Base-by-base conservation (phyloP, 371 early-diverging fungal species). In the Coemansia sp. region DNA sequence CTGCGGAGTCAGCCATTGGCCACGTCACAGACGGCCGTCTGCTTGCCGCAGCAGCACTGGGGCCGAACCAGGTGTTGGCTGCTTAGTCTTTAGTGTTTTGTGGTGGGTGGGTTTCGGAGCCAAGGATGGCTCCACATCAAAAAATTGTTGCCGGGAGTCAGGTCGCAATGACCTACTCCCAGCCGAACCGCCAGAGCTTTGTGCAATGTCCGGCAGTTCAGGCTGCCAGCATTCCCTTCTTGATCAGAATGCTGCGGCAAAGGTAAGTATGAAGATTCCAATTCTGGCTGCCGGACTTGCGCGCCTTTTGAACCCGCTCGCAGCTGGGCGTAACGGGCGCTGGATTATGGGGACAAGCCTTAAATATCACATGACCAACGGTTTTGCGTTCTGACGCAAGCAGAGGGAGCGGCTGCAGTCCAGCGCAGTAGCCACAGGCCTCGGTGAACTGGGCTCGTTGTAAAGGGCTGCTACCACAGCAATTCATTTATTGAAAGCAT, bases 61-160 rank as follows among this genome's bases (percentile, higher is more conserved):
- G 1, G 24, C 24, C 24, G 24, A 24, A 24, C 24, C 24, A 44
- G 16, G 46, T 18, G n/a, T n/a, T 14, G 5, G n/a, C 46, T 44
- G 9, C 9, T 44, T 44, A 16, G n/a, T 44, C 46, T 44, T 9
- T 42, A n/a, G 39, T 60, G 33, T 55, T 46, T 39, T 34, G 58
- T 58, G 46, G 46, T 65, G 60, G 62, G n/a, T 37, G 32, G 10
- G 61, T 53, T 53, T 16, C 67, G 67, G 67, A 67, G 67, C 62
- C 67, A 67, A 46, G 34, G n/a, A 42, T 57, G 57, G 44, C 67
- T 67, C 67, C 67, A 67, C 67, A 67, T 67, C 67, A 67, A 67
- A 67, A 67, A 67, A 67, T 67, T 67, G 51, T 49, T 50, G 44
- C 43, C 34, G 42, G 67, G 62, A 67, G 67, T 56, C 62, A 62